Percentiles rank a stretch among this genome's conserved stretches.
Evolutionary conservation across 768 basidiomycete genomes (phyloP).

Genomic region (Termitomyces sp.): DNA sequence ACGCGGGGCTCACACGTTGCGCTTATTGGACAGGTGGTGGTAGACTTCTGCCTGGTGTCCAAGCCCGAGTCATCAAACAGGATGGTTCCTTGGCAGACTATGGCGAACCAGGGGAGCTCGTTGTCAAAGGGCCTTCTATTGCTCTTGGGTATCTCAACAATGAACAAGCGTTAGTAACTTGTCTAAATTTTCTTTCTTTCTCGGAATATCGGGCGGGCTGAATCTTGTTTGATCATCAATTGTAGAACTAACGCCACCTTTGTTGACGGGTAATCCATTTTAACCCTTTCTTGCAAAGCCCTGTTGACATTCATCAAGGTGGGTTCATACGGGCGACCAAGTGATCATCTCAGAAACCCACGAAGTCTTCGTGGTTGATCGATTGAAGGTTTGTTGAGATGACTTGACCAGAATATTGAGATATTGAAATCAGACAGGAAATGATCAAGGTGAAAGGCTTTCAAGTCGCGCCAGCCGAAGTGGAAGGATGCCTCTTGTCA

Average conservation of each 20-base stretch:
- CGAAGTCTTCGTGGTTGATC: conserved; percentile 55
- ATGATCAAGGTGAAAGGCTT: conserved; percentile 65
- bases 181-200: conserved; percentile 11
- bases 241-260: conserved; percentile 57
- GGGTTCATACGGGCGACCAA: conserved; percentile 64
- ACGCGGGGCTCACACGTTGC: not conserved
- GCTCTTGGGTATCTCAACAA: conserved; percentile 45
- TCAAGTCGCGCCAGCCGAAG: conserved; percentile 51
- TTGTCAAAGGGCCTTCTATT: conserved; percentile 39
- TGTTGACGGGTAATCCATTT: conserved; percentile 42
- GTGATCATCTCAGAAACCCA: conserved; percentile 44
- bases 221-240: not conserved
- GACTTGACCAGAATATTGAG: not conserved
- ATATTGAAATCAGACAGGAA: conserved; percentile 34
- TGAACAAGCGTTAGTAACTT: conserved; percentile 42
- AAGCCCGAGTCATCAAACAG: conserved; percentile 38
- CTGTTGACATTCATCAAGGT: conserved; percentile 29
- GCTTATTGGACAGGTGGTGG: conserved; percentile 30
- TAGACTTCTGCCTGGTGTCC: conserved; percentile 38
- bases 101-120: conserved; percentile 47
- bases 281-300: not conserved
- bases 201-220: not conserved
- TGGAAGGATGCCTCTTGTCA: conserved; percentile 45
- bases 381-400: conserved; percentile 47
- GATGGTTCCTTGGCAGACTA: conserved; percentile 39